These are phyloP conservation scores for Phoenix roebelenii DNA, from an alignment of 176 grass and related monocot genomes.

Conservation along the genomic window DNA sequence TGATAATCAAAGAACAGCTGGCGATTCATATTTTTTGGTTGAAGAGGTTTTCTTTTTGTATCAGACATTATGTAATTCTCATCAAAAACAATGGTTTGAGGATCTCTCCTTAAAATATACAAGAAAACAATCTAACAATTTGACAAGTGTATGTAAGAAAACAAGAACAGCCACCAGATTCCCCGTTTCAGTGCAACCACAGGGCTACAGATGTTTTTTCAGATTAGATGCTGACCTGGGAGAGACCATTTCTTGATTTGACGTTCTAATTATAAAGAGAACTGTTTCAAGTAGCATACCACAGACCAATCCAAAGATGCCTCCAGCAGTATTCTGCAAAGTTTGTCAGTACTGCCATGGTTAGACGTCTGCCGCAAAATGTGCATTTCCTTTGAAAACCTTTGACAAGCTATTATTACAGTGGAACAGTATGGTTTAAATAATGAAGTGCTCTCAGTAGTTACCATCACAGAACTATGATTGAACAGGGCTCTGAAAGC, in stretches of 20 bases:
- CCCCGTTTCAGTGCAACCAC: background rate
- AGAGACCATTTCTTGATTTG: constrained; percentile 39
- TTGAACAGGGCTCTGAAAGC: constrained; percentile 72
- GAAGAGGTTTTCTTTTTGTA: no score
- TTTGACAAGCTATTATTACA: background rate
- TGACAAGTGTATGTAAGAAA: no score
- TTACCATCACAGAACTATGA: constrained; percentile 77
- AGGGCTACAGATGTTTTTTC: constrained; percentile 47
- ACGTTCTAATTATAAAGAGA: constrained; percentile 79
- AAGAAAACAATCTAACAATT: no score
- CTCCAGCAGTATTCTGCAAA: constrained; percentile 80
- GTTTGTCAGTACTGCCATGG: background rate
- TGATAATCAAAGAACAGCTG: no score
- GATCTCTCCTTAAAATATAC: no score
- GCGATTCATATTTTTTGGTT: no score
- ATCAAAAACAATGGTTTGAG: no score
- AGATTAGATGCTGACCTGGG: constrained; percentile 25
- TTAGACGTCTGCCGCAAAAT: no score
- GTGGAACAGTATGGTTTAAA: background rate
- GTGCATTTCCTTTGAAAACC: background rate
- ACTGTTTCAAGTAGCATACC: constrained; percentile 82
- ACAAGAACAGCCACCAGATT: no score
- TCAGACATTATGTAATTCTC: no score
- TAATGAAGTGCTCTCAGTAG: constrained; percentile 1
- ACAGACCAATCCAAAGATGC: constrained; percentile 77